Conservation (phyloP, 2,329 filamentous ascomycete species). For the Microthyrium microscopicum region DNA sequence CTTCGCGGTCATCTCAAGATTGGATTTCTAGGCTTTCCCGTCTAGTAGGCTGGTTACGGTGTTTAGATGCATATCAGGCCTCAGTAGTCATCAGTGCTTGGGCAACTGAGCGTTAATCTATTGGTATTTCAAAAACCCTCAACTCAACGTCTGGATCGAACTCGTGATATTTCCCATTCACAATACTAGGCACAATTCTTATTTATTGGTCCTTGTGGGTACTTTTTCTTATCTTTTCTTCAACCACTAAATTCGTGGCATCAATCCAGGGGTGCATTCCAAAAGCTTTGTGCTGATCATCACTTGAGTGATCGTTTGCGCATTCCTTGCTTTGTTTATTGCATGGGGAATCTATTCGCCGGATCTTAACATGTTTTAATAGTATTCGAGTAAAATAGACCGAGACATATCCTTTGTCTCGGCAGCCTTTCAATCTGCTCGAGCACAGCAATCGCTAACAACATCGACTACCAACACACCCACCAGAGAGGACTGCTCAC, state of each 20-base stretch:
- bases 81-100: background rate
- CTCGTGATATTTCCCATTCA: no score
- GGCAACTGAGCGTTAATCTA: background rate
- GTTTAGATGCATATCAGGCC: background rate
- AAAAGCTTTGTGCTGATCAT: background rate
- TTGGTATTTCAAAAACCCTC: background rate
- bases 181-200: background rate
- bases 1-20: slow-evolving; percentile 28
- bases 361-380: no score
- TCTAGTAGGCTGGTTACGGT: slow-evolving; percentile 15
- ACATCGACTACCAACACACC: background rate
- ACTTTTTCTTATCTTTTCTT: background rate
- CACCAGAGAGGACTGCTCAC: background rate
- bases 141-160: no score
- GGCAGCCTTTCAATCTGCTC: background rate
- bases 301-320: background rate
- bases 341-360: no score
- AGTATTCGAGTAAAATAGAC: no score
- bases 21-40: slow-evolving; percentile 32
- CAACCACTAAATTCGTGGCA: background rate
- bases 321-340: no score
- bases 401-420: background rate
- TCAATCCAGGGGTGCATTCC: background rate
- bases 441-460: background rate
- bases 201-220: background rate